These are phyloP conservation scores for Paratinospora sagittata DNA, from an alignment of 164 flowering plant genomes.

Conservation along the genomic window DNA sequence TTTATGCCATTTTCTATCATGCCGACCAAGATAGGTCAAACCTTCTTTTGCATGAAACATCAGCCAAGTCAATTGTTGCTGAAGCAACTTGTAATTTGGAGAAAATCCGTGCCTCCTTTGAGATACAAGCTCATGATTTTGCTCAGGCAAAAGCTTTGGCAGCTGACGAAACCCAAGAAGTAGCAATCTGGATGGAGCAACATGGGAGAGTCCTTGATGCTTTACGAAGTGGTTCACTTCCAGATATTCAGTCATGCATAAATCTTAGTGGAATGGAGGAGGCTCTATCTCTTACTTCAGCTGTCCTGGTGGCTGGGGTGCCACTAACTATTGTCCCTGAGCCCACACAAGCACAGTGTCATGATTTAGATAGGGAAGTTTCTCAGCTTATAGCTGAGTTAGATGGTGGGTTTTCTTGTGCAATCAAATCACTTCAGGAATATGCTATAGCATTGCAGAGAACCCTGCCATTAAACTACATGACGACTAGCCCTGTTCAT, in stretches of 20 bases:
- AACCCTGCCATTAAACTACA: constrained; percentile 73
- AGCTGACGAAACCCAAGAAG: constrained; percentile 76
- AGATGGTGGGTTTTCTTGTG: constrained; percentile 61
- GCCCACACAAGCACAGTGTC: constrained; percentile 91
- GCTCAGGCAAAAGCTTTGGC: constrained; percentile 68
- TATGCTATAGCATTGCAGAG: constrained; percentile 81
- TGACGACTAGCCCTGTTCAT: constrained; percentile 69
- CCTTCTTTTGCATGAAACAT: constrained; percentile 62
- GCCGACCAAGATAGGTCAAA: constrained; percentile 86
- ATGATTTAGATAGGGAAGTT: constrained; percentile 82
- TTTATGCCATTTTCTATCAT: constrained; percentile 56
- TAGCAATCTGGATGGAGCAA: constrained; percentile 81
- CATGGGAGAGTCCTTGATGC: constrained; percentile 87
- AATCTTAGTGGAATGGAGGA: constrained; percentile 41
- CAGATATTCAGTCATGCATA: constrained; percentile 43
- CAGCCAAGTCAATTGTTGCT: constrained; percentile 76
- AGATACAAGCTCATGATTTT: constrained; percentile 70
- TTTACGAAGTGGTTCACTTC: constrained; percentile 55
- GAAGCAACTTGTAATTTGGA: constrained; percentile 73
- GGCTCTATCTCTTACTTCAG: constrained; percentile 74
- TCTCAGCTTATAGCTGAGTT: constrained; percentile 57
- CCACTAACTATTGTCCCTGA: constrained; percentile 92
- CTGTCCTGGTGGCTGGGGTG: constrained; percentile 77
- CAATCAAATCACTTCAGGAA: constrained; percentile 45
- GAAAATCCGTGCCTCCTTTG: constrained; percentile 59